Percentiles rank a stretch among this genome's conserved stretches.
Evolutionary conservation across 2,329 filamentous ascomycete species (phyloP).

Genomic region (Trichophyton schoenleinii): DNA sequence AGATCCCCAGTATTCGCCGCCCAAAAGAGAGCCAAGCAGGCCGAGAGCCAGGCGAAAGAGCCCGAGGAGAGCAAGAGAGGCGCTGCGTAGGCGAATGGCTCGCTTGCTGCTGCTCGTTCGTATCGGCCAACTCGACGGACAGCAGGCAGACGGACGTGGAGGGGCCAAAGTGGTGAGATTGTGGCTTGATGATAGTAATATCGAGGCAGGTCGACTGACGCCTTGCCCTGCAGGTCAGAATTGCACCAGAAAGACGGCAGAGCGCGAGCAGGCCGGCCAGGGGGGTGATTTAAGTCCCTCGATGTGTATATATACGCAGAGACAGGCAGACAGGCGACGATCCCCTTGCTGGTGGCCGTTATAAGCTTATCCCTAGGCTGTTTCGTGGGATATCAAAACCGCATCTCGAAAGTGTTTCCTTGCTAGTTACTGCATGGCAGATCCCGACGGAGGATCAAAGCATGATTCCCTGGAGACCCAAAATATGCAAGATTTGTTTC

Average conservation of each 20-base stretch:
- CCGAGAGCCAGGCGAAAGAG: background rate
- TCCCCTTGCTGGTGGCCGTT: background rate
- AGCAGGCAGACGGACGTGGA: too few species aligned
- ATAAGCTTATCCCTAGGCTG: background rate
- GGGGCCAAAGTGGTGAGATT: background rate
- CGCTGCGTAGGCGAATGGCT: background rate
- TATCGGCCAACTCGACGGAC: background rate
- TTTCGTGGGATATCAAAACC: background rate
- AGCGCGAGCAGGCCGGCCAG: too few species aligned
- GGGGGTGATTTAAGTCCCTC: too few species aligned
- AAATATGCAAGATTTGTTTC: background rate
- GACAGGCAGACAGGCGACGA: background rate
- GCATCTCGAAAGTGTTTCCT: background rate
- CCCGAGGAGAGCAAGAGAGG: background rate
- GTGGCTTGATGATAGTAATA: background rate
- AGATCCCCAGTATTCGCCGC: too few species aligned
- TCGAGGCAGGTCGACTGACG: background rate
- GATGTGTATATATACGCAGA: background rate
- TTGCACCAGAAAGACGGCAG: too few species aligned
- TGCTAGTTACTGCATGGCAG: background rate
- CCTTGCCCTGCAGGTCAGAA: background rate
- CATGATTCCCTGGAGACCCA: background rate
- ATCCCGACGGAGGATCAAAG: background rate
- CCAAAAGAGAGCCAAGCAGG: background rate
- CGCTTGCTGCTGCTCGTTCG: background rate